Evolutionary conservation across 2,329 filamentous ascomycete species (phyloP).

Genomic region (Fusarium hostae): DNA sequence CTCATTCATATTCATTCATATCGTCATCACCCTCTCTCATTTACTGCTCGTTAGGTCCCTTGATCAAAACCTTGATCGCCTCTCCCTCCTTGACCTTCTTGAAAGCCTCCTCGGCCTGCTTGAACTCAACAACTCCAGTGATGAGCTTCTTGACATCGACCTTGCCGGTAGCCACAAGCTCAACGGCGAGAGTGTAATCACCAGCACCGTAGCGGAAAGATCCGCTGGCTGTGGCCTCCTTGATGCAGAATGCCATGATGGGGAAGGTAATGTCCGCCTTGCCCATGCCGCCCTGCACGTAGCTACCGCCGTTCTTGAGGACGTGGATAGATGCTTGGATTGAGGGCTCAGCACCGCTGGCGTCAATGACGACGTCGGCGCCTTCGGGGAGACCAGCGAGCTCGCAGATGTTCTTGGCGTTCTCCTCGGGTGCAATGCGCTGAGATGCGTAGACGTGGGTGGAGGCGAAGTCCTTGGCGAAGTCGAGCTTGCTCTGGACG

Average conservation of each 20-base stretch:
- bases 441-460: slow-evolving; percentile 76
- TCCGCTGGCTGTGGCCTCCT: slow-evolving; percentile 88
- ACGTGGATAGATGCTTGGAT: slow-evolving; percentile 80
- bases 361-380: slow-evolving; percentile 83
- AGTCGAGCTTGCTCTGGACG: slow-evolving; percentile 79
- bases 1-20: slow-evolving; percentile 11
- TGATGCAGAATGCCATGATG: slow-evolving; percentile 88
- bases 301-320: slow-evolving; percentile 77
- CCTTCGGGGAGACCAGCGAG: slow-evolving; percentile 72
- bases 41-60: slow-evolving; percentile 70
- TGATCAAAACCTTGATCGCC: slow-evolving; percentile 76
- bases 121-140: slow-evolving; percentile 79
- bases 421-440: slow-evolving; percentile 73
- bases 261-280: slow-evolving; percentile 88
- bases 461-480: slow-evolving; percentile 78
- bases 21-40: slow-evolving; percentile 7
- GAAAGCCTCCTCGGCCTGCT: slow-evolving; percentile 87
- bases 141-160: slow-evolving; percentile 87
- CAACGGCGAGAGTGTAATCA: slow-evolving; percentile 86
- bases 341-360: slow-evolving; percentile 79
- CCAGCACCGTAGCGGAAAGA: slow-evolving; percentile 91
- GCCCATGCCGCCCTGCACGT: slow-evolving; percentile 92
- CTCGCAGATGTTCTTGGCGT: slow-evolving; percentile 74
- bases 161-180: slow-evolving; percentile 77
- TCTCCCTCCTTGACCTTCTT: slow-evolving; percentile 86